Evolutionary conservation across 2,329 filamentous ascomycete species (phyloP), one percentile per base, ranked within the genome.

Genomic region (Cordyceps cateniannulata): DNA sequence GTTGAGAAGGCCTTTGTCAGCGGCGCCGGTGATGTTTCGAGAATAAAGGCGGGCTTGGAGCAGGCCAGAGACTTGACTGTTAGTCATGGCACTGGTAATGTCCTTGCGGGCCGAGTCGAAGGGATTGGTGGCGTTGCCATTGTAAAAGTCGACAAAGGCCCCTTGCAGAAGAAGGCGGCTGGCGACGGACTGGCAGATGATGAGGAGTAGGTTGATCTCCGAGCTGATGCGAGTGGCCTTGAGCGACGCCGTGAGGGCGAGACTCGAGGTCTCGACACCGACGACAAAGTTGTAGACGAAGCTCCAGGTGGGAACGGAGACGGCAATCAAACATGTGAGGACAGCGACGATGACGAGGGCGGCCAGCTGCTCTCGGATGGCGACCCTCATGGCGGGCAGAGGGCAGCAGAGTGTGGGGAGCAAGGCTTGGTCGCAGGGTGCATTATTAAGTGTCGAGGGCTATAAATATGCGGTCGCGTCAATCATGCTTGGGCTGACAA

Each of bases 321-420:
- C 82, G 64, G 96, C 86, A 60, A 88, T 85, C 64, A 96, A 82
- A 59, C 88, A 87, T 62, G 89, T 77, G 61, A 96, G 81, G 56
- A 91, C 87, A 62, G 89, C 85, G 63, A 91, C 70, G 65, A 96
- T 79, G 69, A 96, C 90, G 65, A 96, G 81, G 72, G 87, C 81
- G 66, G 86, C 90, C 68, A 97, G 82, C 82, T 97, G 93, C 77
- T 93, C 88, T 66, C 91, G 85, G 69, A 96, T 96, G 62, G 89
- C 88, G 72, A 96, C 85, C 73, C 91, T 86, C 90, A 96, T 93
- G 64, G 62, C 71, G 63, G 59, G 45, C 42, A n/a, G 25, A 35
- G 6, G 24, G 51, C 24, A 24, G 45, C 16, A 32, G 42, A 45
- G 24, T 47, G 18, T 20, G 44, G 38, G 32, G 9, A n/a, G 25